Evolutionary conservation across 176 grass and related monocot genomes (phyloP), one percentile per base, ranked within the genome.

Genomic region (Oryza rufipogon): DNA sequence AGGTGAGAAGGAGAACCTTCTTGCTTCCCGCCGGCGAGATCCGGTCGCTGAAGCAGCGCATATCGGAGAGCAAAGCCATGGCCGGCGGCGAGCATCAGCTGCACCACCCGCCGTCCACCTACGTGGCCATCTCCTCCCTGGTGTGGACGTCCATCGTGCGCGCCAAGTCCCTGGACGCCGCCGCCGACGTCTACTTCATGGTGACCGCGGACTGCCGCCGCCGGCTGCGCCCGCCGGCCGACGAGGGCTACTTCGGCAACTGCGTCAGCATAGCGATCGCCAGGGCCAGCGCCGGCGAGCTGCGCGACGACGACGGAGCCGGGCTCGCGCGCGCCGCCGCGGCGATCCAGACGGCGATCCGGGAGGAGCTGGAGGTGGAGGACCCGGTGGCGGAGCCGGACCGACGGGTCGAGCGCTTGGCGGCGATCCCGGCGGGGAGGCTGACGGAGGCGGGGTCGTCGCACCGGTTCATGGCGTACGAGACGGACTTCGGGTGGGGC

Each of bases 401-500:
- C n/a, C n/a, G n/a, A n/a, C n/a, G n/a, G n/a, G n/a, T n/a, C n/a
- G n/a, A n/a, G n/a, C n/a, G n/a, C n/a, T n/a, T n/a, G n/a, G n/a
- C n/a, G n/a, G n/a, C n/a, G n/a, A n/a, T n/a, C 8, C 79, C 72
- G 16, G 11, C 84, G 28, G 70, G 13, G 1, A 51, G 70, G 48
- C 0, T 64, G 0, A n/a, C 89, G 12, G 32, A 1, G n/a, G 30
- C 82, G 2, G 91, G 80, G 0, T 58, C 83, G 10, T 96, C 91
- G 2, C 38, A 87, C 36, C 74, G 79, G 42, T 91, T 89, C 67
- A 79, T 42, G 63, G 88, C 82, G 32, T 92, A 91, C 74, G 80
- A 89, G 58, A 56, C 78, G 6, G 86, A 96, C 25, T 96, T 91
- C 19, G 86, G 94, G 36, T 89, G 88, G 81, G 94, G 91, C 10